These are phyloP conservation scores for Leishmania turanica DNA, from an alignment of 208 protist species.

Conservation along the genomic window DNA sequence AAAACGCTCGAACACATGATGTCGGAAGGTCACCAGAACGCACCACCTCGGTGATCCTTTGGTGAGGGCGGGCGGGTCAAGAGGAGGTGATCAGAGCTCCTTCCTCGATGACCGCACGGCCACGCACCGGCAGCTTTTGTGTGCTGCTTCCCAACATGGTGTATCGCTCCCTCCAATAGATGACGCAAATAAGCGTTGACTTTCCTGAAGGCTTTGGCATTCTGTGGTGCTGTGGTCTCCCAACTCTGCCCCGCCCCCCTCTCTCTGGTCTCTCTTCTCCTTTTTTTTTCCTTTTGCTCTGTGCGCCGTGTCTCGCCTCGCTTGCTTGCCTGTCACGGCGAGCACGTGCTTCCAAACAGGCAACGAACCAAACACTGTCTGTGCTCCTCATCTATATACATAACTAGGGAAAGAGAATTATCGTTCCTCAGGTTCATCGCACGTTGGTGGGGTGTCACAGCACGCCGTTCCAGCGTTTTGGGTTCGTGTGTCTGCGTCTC, in stretches of 20 bases:
- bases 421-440: not conserved
- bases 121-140: not conserved
- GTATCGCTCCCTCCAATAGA: not conserved
- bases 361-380: not conserved
- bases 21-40: not conserved
- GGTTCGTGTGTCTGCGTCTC: not conserved
- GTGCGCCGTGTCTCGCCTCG: not conserved
- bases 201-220: not conserved
- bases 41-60: not conserved
- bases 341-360: not conserved
- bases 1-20: not conserved
- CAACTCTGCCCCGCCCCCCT: not conserved
- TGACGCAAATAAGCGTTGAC: not conserved
- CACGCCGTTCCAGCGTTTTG: not conserved
- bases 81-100: not conserved
- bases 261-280: not conserved
- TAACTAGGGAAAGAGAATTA: not conserved
- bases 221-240: not conserved
- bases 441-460: not conserved
- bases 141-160: not conserved
- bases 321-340: not conserved
- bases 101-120: not conserved
- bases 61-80: not conserved
- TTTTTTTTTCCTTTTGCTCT: not conserved
- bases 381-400: not conserved